Evolutionary conservation across 352 stramenopile species (phyloP), one percentile per base, ranked within the genome.

Genomic region (Phytophthora sp.): DNA sequence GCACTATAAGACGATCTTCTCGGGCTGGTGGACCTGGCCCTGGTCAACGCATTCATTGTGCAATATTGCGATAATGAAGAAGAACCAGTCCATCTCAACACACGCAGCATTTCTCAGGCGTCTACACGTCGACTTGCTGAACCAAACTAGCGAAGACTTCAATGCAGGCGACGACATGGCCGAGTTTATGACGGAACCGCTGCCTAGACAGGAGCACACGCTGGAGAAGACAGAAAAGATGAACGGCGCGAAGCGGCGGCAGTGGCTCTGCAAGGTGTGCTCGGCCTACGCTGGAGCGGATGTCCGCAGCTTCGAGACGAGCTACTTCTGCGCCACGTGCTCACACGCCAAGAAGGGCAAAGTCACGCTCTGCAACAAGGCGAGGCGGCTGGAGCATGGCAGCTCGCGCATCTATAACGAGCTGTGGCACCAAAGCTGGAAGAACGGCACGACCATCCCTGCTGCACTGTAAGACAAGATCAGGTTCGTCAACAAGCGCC

Each of bases 241-340:
- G 31, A 66, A 72, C 39, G 36, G 64, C 0, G 23, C n/a, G 13
- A 72, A 72, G 47, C 46, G 46, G 7, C 38, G 62, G 5, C 68
- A 73, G 23, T 69, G 65, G 29, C 21, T 68, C 7, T 65, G 59
- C 20, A 70, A 74, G 23, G 66, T 74, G 1, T 72, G 62, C 52
- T 72, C 62, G 0, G 46, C 53, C 0, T 67, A 51, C 6, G 42
- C 39, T 15, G 57, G 63, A 8, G 38, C 62, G 33, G 52, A 50
- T 29, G 29, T 49, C 13, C 31, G 51, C 7, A 74, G 60, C 60
- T 62, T 36, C 24, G 68, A 76, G 54, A 69, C 53, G 0, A 65
- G 49, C 21, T 73, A 57, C 54, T 67, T 49, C 39, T 69, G 63
- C 30, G 3, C 18, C 0, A 18, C 29, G 2, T 76, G 63, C 54